Percentiles rank a stretch among this genome's conserved stretches.
Evolutionary conservation across 2,329 filamentous ascomycete genomes (phyloP).

Genomic region (Rhexocercosporidium sp.): DNA sequence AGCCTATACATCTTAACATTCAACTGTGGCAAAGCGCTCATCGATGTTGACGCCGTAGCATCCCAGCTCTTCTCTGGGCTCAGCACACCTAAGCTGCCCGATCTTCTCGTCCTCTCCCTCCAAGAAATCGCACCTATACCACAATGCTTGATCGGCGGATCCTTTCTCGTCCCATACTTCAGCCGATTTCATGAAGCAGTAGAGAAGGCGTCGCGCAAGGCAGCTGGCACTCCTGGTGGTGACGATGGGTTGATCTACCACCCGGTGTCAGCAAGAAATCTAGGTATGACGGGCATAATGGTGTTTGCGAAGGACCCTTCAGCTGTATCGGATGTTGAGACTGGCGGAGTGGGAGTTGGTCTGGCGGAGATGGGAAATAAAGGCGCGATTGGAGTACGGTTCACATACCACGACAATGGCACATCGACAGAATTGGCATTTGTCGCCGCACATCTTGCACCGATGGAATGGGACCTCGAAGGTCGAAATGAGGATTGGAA

Average conservation of each 20-base stretch:
- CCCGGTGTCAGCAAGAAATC: conserved; percentile 72
- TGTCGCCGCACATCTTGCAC: conserved; percentile 84
- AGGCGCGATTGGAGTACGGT: conserved; percentile 81
- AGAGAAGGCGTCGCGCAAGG: conserved; percentile 62
- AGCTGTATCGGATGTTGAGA: conserved; percentile 69
- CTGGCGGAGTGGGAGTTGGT: conserved; percentile 85
- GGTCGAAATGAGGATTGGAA: conserved; percentile 88
- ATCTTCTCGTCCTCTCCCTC: conserved; percentile 70
- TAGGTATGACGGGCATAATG: conserved; percentile 90
- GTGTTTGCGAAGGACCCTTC: conserved; percentile 74
- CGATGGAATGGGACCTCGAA: conserved; percentile 80
- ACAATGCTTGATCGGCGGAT: conserved; percentile 83
- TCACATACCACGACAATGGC: conserved; percentile 58
- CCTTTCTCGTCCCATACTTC: conserved; percentile 78
- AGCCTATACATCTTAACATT: conserved; percentile 84
- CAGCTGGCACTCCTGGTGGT: conserved; percentile 37
- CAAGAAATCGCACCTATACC: conserved; percentile 90
- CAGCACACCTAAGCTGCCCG: conserved; percentile 59
- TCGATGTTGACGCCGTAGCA: conserved; percentile 74
- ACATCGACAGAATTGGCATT: conserved; percentile 75
- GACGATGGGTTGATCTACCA: conserved; percentile 60
- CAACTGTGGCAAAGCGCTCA: conserved; percentile 79
- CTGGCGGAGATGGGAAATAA: conserved; percentile 93
- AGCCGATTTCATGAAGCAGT: conserved; percentile 73
- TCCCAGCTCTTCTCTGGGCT: conserved; percentile 70